A percentile compares a stretch with the other conserved stretches of the same genome.
These are phyloP conservation scores for Starmerella cellae DNA, from an alignment of 805 yeast species.

Conservation along the genomic window DNA sequence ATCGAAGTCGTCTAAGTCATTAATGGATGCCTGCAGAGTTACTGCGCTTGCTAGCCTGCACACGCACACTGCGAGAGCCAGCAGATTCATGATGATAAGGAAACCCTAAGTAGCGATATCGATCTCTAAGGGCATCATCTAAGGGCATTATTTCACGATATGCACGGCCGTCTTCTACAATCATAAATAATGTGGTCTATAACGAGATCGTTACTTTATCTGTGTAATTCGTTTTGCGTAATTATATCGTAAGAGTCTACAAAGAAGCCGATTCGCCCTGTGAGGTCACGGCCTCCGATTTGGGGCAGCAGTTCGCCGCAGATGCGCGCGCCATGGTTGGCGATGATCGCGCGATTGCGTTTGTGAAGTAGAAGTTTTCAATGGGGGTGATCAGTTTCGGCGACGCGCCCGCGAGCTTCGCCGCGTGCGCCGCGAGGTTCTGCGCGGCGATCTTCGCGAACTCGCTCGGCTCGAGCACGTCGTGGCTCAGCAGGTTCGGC, in stretches of 20 bases:
- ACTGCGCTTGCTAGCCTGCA: conserved; percentile 5
- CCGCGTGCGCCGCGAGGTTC: conserved; percentile 27
- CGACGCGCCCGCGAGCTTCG: conserved; percentile 32
- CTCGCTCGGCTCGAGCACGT: conserved; percentile 56
- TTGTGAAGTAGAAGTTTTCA: conserved; percentile 76
- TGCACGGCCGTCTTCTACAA: too few species aligned
- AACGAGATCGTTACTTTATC: too few species aligned
- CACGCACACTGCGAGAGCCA: background rate
- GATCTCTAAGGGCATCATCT: too few species aligned
- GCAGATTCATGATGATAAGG: conserved; percentile 1
- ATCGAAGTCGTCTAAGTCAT: conserved; percentile 3
- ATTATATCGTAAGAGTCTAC: background rate
- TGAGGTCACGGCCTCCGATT: background rate
- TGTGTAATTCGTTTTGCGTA: too few species aligned
- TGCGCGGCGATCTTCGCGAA: conserved; percentile 40
- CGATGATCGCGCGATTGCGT: conserved; percentile 73
- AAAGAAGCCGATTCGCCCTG: background rate
- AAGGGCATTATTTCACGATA: too few species aligned
- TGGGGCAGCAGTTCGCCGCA: conserved; percentile 26
- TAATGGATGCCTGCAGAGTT: conserved; percentile 7
- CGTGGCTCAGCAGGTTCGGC: conserved; percentile 67
- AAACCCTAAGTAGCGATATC: background rate
- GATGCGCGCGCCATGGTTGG: conserved; percentile 86
- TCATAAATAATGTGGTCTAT: too few species aligned
- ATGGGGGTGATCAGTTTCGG: conserved; percentile 49